Evolutionary conservation across 225 moss, liverwort and hornwort genomes (phyloP), one percentile per base, ranked within the genome.

Genomic region (Lunularia cruciata): DNA sequence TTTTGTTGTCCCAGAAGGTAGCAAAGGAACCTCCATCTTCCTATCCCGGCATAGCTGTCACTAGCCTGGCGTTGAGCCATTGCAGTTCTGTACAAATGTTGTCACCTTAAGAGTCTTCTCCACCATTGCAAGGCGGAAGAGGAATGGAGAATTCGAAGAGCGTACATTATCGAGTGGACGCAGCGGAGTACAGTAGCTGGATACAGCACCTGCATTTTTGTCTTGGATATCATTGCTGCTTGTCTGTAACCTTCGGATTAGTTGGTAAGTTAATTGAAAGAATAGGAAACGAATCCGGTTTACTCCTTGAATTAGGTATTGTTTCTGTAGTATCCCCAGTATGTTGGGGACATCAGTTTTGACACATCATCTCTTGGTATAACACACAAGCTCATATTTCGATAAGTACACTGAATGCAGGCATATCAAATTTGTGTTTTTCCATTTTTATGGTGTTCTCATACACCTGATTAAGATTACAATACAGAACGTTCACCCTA

Each of bases 1-100:
- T 82, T 69, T 71, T 82, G 77, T 68, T 74, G 74, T 54, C 74
- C 81, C 11, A 54, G 73, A 54, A 61, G 58, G 22, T 76, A 65
- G 63, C 51, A 65, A 12, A 46, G 22, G 56, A 6, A 6, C 30
- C 28, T 27, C 45, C 43, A 30, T 18, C 23, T 40, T 40, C 26
- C 20, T 4, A 39, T 62, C 40, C 26, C 25, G 62, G 26, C 42
- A 39, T 36, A 25, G 22, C 23, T 39, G 3, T 40, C 57, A 33
- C 26, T 54, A 20, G 22, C 13, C 32, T 28, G 59, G n/a, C 51
- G n/a, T 51, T 51, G 9, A 2, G 33, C 18, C 9, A 60, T 35
- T 34, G 59, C 59, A n/a, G 34, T 60, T 36, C 4, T 60, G 31
- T 60, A 20, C 59, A 36, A n/a, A 4, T 35, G 54, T 37, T 32